These are phyloP conservation scores for Alternaria infectoria DNA, from an alignment of 2,329 filamentous ascomycete genomes.

Conservation along the genomic window DNA sequence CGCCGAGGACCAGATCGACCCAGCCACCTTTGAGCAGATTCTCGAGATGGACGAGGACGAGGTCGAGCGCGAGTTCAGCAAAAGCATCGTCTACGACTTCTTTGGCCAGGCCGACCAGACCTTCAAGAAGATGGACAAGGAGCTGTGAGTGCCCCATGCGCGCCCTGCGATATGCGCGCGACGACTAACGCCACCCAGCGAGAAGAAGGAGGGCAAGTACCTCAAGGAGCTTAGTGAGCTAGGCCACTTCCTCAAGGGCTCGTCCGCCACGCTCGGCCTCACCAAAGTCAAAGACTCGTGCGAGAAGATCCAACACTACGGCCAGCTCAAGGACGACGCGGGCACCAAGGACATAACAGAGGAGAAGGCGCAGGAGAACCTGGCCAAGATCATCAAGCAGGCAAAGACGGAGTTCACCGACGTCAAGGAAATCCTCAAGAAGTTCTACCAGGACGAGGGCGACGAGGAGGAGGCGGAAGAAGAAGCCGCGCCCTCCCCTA, in stretches of 20 bases:
- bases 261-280: constrained; percentile 90
- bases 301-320: constrained; percentile 95
- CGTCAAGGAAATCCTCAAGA: constrained; percentile 71
- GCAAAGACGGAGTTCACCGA: constrained; percentile 80
- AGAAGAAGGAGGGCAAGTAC: constrained; percentile 59
- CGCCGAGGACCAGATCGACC: constrained; percentile 79
- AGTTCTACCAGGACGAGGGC: constrained; percentile 68
- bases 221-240: constrained; percentile 79
- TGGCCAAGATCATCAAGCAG: constrained; percentile 70
- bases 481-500: constrained; percentile 1
- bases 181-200: constrained; percentile 55
- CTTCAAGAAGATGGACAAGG: constrained; percentile 81
- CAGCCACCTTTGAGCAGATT: constrained; percentile 86
- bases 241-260: constrained; percentile 97
- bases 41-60: constrained; percentile 97
- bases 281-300: constrained; percentile 90
- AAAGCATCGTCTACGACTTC: constrained; percentile 87
- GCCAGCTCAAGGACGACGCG: constrained; percentile 79
- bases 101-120: constrained; percentile 90
- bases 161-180: neutral
- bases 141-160: constrained; percentile 69
- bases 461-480: constrained; percentile 48
- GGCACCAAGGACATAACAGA: constrained; percentile 71
- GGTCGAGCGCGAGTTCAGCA: constrained; percentile 84
- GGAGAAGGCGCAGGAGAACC: constrained; percentile 69